Base-by-base conservation (phyloP, 305 asterid species). In the Rubia tinctorum region DNA sequence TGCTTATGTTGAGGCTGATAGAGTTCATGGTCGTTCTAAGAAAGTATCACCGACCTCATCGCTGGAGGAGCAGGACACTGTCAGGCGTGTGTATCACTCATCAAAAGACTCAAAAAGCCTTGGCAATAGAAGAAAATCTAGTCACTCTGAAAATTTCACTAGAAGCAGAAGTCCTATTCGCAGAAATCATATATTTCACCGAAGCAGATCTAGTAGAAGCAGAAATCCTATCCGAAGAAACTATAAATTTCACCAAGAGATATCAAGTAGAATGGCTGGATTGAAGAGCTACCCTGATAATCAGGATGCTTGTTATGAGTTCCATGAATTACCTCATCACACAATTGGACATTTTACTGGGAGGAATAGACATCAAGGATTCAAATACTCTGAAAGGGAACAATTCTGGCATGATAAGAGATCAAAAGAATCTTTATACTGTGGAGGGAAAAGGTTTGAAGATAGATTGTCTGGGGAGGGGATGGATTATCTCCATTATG, bases 291-390 rank as follows among this genome's bases (percentile, higher is more conserved):
- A 59, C 67, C 56, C 66, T 58, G 61, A 77, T 51, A 74, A 69
- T 81, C 78, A 78, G 63, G 82, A 76, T 67, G 70, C 67, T 74
- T 84, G 76, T 63, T 60, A 74, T 79, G 72, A 74, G 77, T 71
- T 45, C 76, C 51, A 72, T 77, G 81, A 74, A 68, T 66, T 75
- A 62, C 71, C 74, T 70, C 63, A 73, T 73, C 72, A 77, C 71
- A 67, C 76, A 37, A 74, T 59, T 70, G 69, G 71, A 74, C 76
- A 30, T 78, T 63, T 67, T 69, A 76, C 77, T 72, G 76, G 51
- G 71, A 76, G 74, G 53, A 75, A 71, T 51, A 68, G 69, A 75
- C 64, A 34, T 39, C 75, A 62, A 44, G 69, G 66, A 70, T 72
- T 69, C 69, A 77, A 65, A 67, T 79, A 78, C 77, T 71, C 71